Base-by-base conservation (phyloP, 257 asterid species). In the Henckelia pumila region DNA sequence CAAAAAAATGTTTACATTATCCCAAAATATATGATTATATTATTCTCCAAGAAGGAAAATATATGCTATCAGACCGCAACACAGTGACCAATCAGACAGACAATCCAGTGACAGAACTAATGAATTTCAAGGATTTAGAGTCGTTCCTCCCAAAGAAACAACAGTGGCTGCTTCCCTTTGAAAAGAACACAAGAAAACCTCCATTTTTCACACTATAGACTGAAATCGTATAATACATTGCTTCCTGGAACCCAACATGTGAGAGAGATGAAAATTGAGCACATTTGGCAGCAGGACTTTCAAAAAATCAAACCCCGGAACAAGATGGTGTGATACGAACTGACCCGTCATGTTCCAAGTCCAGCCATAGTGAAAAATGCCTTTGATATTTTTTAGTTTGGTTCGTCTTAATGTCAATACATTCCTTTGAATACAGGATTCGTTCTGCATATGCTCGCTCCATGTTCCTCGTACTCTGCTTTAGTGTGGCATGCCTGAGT, bases 351-450 rank as follows among this genome's bases (percentile, higher is more conserved):
- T 32, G 56, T 64, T 58, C 47, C 69, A 44, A 29, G 62, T 49
- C 7, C 59, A 30, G 52, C 30, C 17, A 50, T 37, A 24, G 21
- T 49, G 59, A 56, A 25, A 61, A 60, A 68, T 57, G 69, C 60
- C 50, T 26, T 47, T 33, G 29, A n/a, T 23, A 33, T 72, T 26
- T 75, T 69, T 17, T 68, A 63, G 47, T 69, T 63, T 28, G 37
- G 59, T 61, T 70, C 9, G 58, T 58, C 66, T 59, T 74, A 56
- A 32, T 21, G 61, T 93, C 79, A 93, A 69, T 85, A 90, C 99
- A 93, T 94, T 73, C 99, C 99, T 78, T 94, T 94, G 75, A 94
- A 94, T 64, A 94, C 87, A 61, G 97, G 99, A 74, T 88, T 94
- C 9, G 97, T 86, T 47, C 96, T 84, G 86, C 99, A 94, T 75